Conservation (phyloP, 495 filamentous ascomycete species). For the Aspergillus coremiiformis region DNA sequence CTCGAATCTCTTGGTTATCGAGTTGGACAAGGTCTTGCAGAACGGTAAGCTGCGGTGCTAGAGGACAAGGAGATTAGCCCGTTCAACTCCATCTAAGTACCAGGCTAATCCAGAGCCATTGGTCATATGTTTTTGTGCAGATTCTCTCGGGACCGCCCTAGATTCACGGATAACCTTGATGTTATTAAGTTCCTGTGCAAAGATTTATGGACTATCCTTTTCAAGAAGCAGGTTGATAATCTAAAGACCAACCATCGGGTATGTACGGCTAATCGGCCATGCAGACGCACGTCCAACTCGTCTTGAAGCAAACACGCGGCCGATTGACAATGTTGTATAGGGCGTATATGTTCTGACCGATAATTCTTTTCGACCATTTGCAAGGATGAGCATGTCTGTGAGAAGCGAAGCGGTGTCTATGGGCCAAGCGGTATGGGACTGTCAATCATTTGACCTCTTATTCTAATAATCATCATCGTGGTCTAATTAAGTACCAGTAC, state of each 20-base stretch:
- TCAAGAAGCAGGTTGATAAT: constrained; percentile 96
- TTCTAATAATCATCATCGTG: neutral
- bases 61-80: neutral
- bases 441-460: neutral
- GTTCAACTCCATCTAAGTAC: neutral
- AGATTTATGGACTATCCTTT: constrained; percentile 89
- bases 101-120: neutral
- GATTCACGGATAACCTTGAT: constrained; percentile 79
- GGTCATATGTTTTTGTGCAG: constrained; percentile 33
- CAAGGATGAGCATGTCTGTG: constrained; percentile 73
- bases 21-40: constrained; percentile 86
- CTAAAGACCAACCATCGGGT: constrained; percentile 96
- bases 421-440: constrained; percentile 74
- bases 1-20: constrained; percentile 84
- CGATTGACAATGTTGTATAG: constrained; percentile 29
- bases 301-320: neutral
- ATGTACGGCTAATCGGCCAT: neutral
- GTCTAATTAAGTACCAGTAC: constrained; percentile 48
- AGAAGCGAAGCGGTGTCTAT: constrained; percentile 61
- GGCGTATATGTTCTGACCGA: constrained; percentile 96
- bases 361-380: constrained; percentile 81
- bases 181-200: constrained; percentile 98
- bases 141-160: constrained; percentile 79
- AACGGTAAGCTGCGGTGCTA: constrained; percentile 55
- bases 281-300: neutral